Evolutionary conservation across 225 moss, liverwort and hornwort genomes (phyloP), one percentile per base, ranked within the genome.

Genomic region (Ulota crispa): DNA sequence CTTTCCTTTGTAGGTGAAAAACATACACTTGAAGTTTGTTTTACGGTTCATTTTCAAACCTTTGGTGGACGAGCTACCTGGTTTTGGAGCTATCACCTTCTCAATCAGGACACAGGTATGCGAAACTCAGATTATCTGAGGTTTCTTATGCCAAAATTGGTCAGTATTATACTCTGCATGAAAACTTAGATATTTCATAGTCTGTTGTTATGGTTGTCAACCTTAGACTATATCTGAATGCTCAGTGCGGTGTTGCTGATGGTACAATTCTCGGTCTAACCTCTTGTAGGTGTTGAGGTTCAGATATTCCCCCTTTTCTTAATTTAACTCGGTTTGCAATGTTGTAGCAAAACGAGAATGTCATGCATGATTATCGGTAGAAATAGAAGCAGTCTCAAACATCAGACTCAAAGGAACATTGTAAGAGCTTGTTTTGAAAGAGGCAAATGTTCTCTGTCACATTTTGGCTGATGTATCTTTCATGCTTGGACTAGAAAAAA

Each of bases 21-120:
- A 90, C 63, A 78, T 90, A 47, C 84, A 86, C 83, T 62, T 84
- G 80, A 78, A 78, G 64, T 39, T 86, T 45, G 28, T 88, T 62
- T 66, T 88, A 27, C 92, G 99, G 50, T 82, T 94, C 82, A 92
- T 94, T 80, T 96, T 99, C 88, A 96, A 93, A 77, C 99, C 99
- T 81, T 89, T 99, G 59, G 91, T 99, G 67, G 89, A 94, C 53
- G 89, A 96, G 83, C 88, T 99, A 30, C 99, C 99, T 77, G 92
- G 99, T 52, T 99, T 99, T 87, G 94, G 92, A 82, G 93, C 96
- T 57, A 73, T 94, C 82, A 92, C 90, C 37, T 99, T 86, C 79
- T 96, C 96, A 76, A 91, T 99, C 43, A 86, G 90, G 60, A 94
- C 91, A 45, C 94, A 93, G 91, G 99, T 91, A 87, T 73, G 77